Percentiles rank a stretch among this genome's conserved stretches.
Conservation (phyloP, 805 yeast species). For the Candida tammaniensis region DNA sequence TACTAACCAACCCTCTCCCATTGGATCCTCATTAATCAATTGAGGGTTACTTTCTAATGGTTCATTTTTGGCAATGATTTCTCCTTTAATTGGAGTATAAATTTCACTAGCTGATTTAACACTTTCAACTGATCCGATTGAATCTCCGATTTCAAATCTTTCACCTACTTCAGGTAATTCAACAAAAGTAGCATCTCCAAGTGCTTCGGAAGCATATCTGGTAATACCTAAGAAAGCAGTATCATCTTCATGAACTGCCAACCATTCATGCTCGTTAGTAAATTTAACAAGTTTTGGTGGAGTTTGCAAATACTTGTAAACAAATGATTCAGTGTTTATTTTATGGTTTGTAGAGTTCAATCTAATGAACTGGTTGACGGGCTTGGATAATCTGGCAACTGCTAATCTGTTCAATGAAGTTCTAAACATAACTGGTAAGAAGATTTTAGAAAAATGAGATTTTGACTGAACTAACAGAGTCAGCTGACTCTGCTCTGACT, state of each 20-base stretch:
- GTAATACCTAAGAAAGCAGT: conserved; percentile 88
- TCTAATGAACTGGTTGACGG: conserved; percentile 8
- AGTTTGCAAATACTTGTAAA: conserved; percentile 33
- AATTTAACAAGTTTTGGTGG: conserved; percentile 57
- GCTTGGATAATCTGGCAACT: too few species aligned
- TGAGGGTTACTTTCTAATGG: conserved; percentile 68
- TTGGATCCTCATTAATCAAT: conserved; percentile 81
- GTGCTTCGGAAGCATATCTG: conserved; percentile 89
- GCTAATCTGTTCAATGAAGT: too few species aligned
- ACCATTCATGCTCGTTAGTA: conserved; percentile 94
- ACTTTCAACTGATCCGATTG: conserved; percentile 89
- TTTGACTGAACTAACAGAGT: too few species aligned
- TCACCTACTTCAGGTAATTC: conserved; percentile 81
- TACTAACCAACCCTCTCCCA: conserved; percentile 93
- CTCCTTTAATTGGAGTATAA: conserved; percentile 83
- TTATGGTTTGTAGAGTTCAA: conserved; percentile 32
- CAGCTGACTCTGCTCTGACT: too few species aligned
- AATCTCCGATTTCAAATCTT: conserved; percentile 65
- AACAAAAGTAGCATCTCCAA: conserved; percentile 94
- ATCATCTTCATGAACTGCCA: conserved; percentile 80
- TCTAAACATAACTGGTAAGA: too few species aligned
- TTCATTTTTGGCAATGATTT: conserved; percentile 67
- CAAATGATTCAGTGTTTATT: conserved; percentile 37
- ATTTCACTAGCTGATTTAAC: conserved; percentile 94
- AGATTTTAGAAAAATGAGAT: too few species aligned